Percentiles rank a stretch among this genome's conserved stretches.
These are phyloP conservation scores for Scedosporium apiospermum DNA, from an alignment of 2,329 filamentous ascomycete genomes.

Conservation along the genomic window DNA sequence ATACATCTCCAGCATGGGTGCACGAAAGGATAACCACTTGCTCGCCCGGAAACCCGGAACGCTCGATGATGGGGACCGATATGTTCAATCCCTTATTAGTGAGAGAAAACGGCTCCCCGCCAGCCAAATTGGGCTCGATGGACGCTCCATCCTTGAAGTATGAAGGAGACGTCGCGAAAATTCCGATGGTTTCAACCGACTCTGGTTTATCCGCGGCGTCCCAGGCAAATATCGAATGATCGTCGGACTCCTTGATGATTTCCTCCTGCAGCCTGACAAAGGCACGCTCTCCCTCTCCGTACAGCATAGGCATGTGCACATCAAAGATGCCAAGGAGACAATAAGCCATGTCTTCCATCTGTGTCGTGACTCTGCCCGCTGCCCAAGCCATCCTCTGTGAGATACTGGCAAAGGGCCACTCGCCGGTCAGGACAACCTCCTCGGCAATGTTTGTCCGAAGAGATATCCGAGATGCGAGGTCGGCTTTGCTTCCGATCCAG, in stretches of 20 bases:
- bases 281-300: conserved; percentile 10
- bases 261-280: conserved; percentile 15
- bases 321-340: conserved; percentile 16
- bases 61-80: conserved; percentile 1
- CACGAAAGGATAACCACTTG: background rate
- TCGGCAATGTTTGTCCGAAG: background rate
- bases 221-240: conserved; percentile 16
- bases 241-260: conserved; percentile 12
- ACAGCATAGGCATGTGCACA: conserved; percentile 18
- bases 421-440: background rate
- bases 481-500: conserved; percentile 15
- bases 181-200: background rate
- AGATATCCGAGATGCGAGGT: conserved; percentile 15
- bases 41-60: background rate
- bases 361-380: conserved; percentile 12
- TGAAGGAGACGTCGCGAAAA: background rate
- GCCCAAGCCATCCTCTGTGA: conserved; percentile 16
- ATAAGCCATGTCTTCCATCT: conserved; percentile 16
- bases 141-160: background rate
- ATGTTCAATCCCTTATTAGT: conserved; percentile 5
- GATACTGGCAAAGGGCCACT: conserved; percentile 9
- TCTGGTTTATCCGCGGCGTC: conserved; percentile 24
- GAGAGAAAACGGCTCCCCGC: background rate
- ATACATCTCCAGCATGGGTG: background rate
- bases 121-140: background rate